Evolutionary conservation across 1,284 basidiomycete genomes (phyloP).

Genomic region (Trametes pubescens): DNA sequence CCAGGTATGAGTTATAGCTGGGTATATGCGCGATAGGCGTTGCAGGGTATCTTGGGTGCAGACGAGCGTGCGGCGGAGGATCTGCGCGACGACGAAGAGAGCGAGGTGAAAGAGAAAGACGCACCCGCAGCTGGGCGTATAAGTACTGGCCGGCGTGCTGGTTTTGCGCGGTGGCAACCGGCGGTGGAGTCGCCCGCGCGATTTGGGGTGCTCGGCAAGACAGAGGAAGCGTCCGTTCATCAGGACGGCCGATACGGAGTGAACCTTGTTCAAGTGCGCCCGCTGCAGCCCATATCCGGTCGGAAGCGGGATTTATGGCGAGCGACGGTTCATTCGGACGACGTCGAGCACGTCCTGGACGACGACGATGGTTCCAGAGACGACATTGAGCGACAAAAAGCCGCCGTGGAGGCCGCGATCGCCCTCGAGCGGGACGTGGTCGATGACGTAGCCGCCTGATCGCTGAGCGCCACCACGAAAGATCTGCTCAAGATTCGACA

Average conservation of each 20-base stretch:
- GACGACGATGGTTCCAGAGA: conserved; percentile 6
- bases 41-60: conserved; percentile 15
- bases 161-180: conserved; percentile 19
- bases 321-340: background rate
- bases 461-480: conserved; percentile 14
- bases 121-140: conserved; percentile 7
- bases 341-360: conserved; percentile 1
- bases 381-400: conserved; percentile 18
- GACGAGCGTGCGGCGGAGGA: conserved; percentile 16
- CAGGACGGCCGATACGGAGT: conserved; percentile 24
- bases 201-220: conserved; percentile 39
- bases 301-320: background rate
- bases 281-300: background rate
- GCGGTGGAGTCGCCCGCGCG: conserved; percentile 28
- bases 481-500: conserved; percentile 28
- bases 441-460: conserved; percentile 24
- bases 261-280: conserved; percentile 23
- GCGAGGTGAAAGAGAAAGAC: conserved; percentile 7
- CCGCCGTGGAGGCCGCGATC: conserved; percentile 16
- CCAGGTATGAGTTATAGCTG: conserved; percentile 9
- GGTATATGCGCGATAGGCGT: conserved; percentile 24
- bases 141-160: conserved; percentile 15
- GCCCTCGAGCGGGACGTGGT: background rate
- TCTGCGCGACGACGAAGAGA: conserved; percentile 16
- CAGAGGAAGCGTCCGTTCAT: conserved; percentile 29